Percentiles rank a stretch among this genome's conserved stretches.
phyloP scores from a whole-genome alignment of 1,284 basidiomycete species.

The Athelia psychrophila region DNA sequence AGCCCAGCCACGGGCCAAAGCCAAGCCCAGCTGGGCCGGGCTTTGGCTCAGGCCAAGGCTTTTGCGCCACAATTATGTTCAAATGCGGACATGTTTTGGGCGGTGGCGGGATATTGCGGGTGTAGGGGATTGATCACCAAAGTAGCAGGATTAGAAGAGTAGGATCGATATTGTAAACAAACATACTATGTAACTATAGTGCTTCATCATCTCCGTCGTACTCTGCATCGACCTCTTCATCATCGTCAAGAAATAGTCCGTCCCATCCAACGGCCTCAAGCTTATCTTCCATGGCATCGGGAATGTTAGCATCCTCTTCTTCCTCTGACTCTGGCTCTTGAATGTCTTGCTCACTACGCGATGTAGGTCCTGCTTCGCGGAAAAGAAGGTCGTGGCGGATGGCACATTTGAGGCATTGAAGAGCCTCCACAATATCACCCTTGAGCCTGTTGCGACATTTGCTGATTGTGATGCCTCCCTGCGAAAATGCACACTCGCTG shows the following conservation, averaged over 20 bases:
- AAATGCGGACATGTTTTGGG: too few relatives aligned
- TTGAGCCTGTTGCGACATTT: slow-evolving; percentile 34
- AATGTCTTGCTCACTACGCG: slow-evolving; percentile 8
- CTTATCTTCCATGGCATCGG: slow-evolving; percentile 9
- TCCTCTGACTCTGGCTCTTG: slow-evolving; percentile 16
- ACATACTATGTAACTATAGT: too few relatives aligned
- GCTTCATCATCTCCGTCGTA: slow-evolving; percentile 5
- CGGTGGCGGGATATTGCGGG: too few relatives aligned
- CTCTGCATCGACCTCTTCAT: too few relatives aligned
- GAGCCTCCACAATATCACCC: slow-evolving; percentile 35
- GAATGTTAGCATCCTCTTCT: slow-evolving; percentile 10
- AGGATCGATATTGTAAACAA: too few relatives aligned
- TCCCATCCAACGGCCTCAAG: slow-evolving; percentile 7
- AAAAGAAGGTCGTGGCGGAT: slow-evolving; percentile 24
- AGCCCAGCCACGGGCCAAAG: too few relatives aligned
- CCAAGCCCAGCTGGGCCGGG: too few relatives aligned
- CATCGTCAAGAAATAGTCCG: too few relatives aligned
- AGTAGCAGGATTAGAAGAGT: too few relatives aligned
- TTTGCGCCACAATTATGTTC: too few relatives aligned
- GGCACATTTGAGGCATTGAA: slow-evolving; percentile 32
- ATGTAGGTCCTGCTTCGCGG: slow-evolving; percentile 9
- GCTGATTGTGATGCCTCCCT: slow-evolving; percentile 33
- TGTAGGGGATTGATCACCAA: too few relatives aligned
- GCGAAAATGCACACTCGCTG: slow-evolving; percentile 32
- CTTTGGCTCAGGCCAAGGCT: too few relatives aligned